Evolutionary conservation across 2,329 filamentous ascomycete species (phyloP).

Genomic region (Aspergillus glaucus): DNA sequence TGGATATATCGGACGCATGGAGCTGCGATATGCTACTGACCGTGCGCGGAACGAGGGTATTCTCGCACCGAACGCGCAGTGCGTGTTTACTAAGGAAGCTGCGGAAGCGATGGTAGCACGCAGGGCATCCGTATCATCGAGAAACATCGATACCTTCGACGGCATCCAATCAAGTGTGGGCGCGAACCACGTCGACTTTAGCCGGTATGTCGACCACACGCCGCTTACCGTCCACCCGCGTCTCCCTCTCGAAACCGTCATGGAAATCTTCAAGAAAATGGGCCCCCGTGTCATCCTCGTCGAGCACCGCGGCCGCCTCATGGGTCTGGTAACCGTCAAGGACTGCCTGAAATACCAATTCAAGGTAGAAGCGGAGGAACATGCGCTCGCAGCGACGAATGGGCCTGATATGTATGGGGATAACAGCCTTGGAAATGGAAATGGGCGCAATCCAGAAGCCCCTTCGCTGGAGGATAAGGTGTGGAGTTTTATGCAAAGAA

Average conservation of each 20-base stretch:
- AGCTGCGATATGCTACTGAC: slow-evolving; percentile 84
- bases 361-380: slow-evolving; percentile 83
- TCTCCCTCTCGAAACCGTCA: slow-evolving; percentile 88
- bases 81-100: slow-evolving; percentile 61
- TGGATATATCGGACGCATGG: slow-evolving; percentile 88
- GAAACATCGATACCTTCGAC: slow-evolving; percentile 51
- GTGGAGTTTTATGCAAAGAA: slow-evolving; percentile 32
- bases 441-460: slow-evolving; percentile 2
- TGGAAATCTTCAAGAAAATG: slow-evolving; percentile 98
- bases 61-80: slow-evolving; percentile 63
- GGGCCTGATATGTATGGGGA: slow-evolving; percentile 19
- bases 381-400: slow-evolving; percentile 38
- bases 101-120: slow-evolving; percentile 29
- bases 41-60: slow-evolving; percentile 64
- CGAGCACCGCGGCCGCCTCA: slow-evolving; percentile 77
- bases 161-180: slow-evolving; percentile 52
- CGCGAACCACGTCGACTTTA: slow-evolving; percentile 65
- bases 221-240: slow-evolving; percentile 87
- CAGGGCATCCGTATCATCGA: slow-evolving; percentile 19
- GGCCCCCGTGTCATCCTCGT: slow-evolving; percentile 88
- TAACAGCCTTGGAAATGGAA: slow-evolving; percentile 11
- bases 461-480: slow-evolving; percentile 29
- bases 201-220: slow-evolving; percentile 79
- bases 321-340: slow-evolving; percentile 88
- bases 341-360: slow-evolving; percentile 97